phyloP scores from a whole-genome alignment of 1,284 basidiomycete genomes.

The Sanghuangporus baumii region DNA sequence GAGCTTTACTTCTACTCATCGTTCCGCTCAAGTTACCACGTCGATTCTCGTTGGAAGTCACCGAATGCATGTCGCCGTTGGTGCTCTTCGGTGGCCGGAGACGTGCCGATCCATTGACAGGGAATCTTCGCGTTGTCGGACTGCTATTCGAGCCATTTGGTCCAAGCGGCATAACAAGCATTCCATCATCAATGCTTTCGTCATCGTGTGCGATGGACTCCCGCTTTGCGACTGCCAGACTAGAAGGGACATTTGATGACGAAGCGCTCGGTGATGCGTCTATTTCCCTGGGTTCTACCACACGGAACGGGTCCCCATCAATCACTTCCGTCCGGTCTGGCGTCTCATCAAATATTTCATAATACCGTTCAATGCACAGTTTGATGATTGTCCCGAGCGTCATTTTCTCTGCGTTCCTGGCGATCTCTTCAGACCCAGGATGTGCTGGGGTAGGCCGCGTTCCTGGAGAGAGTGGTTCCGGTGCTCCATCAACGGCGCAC shows the following conservation, averaged over 20 bases:
- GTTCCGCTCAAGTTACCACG: slow-evolving; percentile 47
- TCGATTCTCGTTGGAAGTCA: slow-evolving; percentile 17
- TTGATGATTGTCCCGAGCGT: slow-evolving; percentile 71
- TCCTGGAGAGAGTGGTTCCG: slow-evolving; percentile 23
- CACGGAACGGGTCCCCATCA: slow-evolving; percentile 23
- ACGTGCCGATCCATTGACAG: slow-evolving; percentile 17
- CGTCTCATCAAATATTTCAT: slow-evolving; percentile 79
- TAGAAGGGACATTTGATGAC: slow-evolving; percentile 26
- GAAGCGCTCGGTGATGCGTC: slow-evolving; percentile 6
- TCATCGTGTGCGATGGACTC: slow-evolving; percentile 37
- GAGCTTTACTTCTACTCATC: slow-evolving; percentile 35
- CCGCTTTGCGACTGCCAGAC: slow-evolving; percentile 19
- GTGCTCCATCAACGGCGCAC: slow-evolving; percentile 52
- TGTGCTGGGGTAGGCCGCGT: slow-evolving; percentile 21
- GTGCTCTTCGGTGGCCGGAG: slow-evolving; percentile 32
- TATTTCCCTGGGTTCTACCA: slow-evolving; percentile 2
- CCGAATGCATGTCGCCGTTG: slow-evolving; percentile 22
- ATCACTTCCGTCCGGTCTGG: slow-evolving; percentile 60
- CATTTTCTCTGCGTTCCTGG: slow-evolving; percentile 39
- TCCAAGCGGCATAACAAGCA: slow-evolving; percentile 70
- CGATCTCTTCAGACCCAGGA: slow-evolving; percentile 20
- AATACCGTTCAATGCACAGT: slow-evolving; percentile 76
- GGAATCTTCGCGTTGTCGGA: slow-evolving; percentile 4
- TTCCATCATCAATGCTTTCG: slow-evolving; percentile 65
- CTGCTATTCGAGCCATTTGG: slow-evolving; percentile 27